Base-by-base conservation (phyloP, 345 rosid species). In the Gossypium longicalyx region DNA sequence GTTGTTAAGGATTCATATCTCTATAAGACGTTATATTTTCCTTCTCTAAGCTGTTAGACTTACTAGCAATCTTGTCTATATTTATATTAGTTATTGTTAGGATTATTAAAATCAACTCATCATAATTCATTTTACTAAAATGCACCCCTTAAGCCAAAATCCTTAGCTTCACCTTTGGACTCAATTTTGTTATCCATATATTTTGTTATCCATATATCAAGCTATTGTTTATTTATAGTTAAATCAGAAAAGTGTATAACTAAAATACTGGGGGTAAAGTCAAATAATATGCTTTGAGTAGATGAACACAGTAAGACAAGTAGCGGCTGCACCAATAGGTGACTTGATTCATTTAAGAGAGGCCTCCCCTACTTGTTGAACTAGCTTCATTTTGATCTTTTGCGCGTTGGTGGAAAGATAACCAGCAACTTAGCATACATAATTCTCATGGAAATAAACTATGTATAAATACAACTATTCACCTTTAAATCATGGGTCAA, bases 401-500 rank as follows among this genome's bases (percentile, higher is more conserved):
- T 17, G 7, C 2, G 25, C 49, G 17, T 64, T n/a, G 3, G 8
- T 16, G 25, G 47, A 41, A 41, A 64, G 15, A 64, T 9, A n/a
- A 34, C 3, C 20, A 43, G 2, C 22, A 63, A 63, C 4, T 29
- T 16, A 15, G 17, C 67, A 16, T 9, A 62, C 17, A n/a, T 34
- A 29, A 7, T 62, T 62, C 19, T 13, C 43, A 60, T 9, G 45
- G 20, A 29, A 34, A 34, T 8, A 62, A 41, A 63, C 41, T 63
- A 38, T 34, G 19, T 63, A 17, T 2, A 17, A 63, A 63, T 3
- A 17, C 23, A 41, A 64, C 20, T 62, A 62, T 52, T 71, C 72
- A 93, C 99, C 98, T 95, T 95, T 77, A 95, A 83, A 58, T 95
- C 96, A 83, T 93, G 89, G 1, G 85, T 81, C 81, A 93, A 74